A percentile compares a stretch with the other conserved stretches of the same genome.
phyloP scores from a whole-genome alignment of 2,329 filamentous ascomycete species.

The Zymoseptoria ardabiliae region DNA sequence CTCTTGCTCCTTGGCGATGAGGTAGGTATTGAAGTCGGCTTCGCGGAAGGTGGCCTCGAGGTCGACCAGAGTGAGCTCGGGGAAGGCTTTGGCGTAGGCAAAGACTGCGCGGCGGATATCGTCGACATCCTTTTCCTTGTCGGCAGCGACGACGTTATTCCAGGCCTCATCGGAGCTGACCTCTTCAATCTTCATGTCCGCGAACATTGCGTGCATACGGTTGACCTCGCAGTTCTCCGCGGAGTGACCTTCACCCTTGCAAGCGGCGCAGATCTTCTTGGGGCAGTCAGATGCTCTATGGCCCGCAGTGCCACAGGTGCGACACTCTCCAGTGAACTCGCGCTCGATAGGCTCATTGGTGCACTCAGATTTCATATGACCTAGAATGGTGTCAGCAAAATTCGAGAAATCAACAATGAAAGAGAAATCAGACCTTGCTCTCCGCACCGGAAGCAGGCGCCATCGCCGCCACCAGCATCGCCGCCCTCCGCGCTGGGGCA shows the following conservation, averaged over 20 bases:
- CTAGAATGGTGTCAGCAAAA: conserved; percentile 15
- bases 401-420: not conserved
- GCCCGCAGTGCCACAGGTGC: conserved; percentile 47
- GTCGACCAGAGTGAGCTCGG: conserved; percentile 51
- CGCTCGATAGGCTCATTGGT: conserved; percentile 48
- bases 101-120: conserved; percentile 48
- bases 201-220: conserved; percentile 51
- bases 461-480: conserved; percentile 23
- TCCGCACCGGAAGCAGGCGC: conserved; percentile 23
- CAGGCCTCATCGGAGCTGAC: conserved; percentile 50
- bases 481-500: conserved; percentile 32
- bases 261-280: conserved; percentile 54
- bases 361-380: conserved; percentile 59
- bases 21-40: conserved; percentile 48
- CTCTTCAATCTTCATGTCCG: conserved; percentile 32
- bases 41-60: conserved; percentile 55
- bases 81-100: conserved; percentile 55
- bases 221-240: conserved; percentile 51
- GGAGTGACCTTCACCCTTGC: conserved; percentile 51
- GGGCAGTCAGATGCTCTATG: conserved; percentile 40
- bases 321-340: conserved; percentile 31
- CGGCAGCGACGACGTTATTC: conserved; percentile 48
- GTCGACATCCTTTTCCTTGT: conserved; percentile 50
- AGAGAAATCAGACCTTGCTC: conserved; percentile 9
- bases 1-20: conserved; percentile 55